Evolutionary conservation across 164 flowering plant species (phyloP).

Genomic region (Aristolochia fimbriata): DNA sequence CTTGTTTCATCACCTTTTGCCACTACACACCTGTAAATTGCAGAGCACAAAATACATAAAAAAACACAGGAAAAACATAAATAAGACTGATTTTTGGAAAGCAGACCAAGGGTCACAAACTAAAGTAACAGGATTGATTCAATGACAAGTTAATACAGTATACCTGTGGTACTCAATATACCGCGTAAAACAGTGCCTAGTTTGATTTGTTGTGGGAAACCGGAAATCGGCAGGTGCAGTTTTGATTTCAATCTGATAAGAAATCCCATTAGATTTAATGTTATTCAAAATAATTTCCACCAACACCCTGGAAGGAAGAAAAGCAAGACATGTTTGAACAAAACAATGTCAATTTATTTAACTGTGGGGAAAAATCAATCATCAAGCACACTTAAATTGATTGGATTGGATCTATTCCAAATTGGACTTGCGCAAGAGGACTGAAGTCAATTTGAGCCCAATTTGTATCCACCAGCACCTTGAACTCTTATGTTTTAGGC

Average conservation of each 20-base stretch:
- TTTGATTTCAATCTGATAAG: slow-evolving; percentile 45
- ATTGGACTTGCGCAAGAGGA: too few relatives aligned
- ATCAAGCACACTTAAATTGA: too few relatives aligned
- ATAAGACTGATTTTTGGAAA: background rate
- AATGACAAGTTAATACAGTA: slow-evolving; percentile 4
- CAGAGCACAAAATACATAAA: background rate
- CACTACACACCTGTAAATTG: slow-evolving; percentile 57
- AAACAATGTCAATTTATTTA: too few relatives aligned
- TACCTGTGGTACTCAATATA: slow-evolving; percentile 92
- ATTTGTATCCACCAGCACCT: too few relatives aligned
- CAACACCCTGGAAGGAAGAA: too few relatives aligned
- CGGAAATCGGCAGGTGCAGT: slow-evolving; percentile 98
- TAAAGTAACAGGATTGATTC: background rate
- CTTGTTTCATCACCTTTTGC: slow-evolving; percentile 78
- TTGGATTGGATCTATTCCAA: too few relatives aligned
- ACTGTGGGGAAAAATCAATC: too few relatives aligned
- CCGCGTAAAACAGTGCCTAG: slow-evolving; percentile 95
- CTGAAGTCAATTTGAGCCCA: too few relatives aligned
- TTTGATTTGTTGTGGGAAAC: slow-evolving; percentile 95
- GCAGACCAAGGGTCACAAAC: background rate
- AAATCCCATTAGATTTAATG: background rate
- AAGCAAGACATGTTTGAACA: too few relatives aligned
- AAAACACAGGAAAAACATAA: background rate
- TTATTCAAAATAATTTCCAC: too few relatives aligned
- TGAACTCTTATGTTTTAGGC: too few relatives aligned